Evolutionary conservation across 495 filamentous ascomycete genomes (phyloP).

Genomic region (Neurospora sp.): DNA sequence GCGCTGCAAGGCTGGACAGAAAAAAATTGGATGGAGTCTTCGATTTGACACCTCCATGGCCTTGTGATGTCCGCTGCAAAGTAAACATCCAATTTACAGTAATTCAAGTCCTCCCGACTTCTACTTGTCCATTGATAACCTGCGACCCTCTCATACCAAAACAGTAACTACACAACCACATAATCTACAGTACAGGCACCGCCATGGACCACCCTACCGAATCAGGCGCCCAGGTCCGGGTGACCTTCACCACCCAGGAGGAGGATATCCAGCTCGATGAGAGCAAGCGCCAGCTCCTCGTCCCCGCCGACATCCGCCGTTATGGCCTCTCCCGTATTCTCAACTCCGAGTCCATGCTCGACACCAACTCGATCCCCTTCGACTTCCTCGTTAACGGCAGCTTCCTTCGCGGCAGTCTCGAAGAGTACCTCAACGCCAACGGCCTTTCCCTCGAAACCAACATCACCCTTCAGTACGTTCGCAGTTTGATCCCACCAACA

Average conservation of each 20-base stretch:
- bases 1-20: constrained; percentile 15
- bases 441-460: constrained; percentile 82
- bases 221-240: constrained; percentile 31
- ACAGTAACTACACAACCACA: not conserved
- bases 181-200: not conserved
- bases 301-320: constrained; percentile 65
- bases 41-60: not conserved
- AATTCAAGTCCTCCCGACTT: not conserved
- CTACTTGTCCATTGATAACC: not conserved
- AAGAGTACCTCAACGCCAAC: constrained; percentile 75
- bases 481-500: constrained; percentile 76
- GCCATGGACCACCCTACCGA: constrained; percentile 21
- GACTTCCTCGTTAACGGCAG: constrained; percentile 91
- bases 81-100: not conserved
- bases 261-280: constrained; percentile 47
- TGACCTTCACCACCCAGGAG: constrained; percentile 49
- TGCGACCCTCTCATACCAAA: not conserved
- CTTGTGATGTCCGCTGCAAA: not conserved
- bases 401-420: constrained; percentile 78
- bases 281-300: constrained; percentile 40
- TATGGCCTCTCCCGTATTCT: constrained; percentile 88
- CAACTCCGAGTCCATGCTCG: constrained; percentile 71
- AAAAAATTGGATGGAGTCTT: constrained; percentile 12
- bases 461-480: constrained; percentile 83
- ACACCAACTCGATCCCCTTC: constrained; percentile 75